Conservation (phyloP, 768 basidiomycete genomes). For the Boletus rubroflammeus region DNA sequence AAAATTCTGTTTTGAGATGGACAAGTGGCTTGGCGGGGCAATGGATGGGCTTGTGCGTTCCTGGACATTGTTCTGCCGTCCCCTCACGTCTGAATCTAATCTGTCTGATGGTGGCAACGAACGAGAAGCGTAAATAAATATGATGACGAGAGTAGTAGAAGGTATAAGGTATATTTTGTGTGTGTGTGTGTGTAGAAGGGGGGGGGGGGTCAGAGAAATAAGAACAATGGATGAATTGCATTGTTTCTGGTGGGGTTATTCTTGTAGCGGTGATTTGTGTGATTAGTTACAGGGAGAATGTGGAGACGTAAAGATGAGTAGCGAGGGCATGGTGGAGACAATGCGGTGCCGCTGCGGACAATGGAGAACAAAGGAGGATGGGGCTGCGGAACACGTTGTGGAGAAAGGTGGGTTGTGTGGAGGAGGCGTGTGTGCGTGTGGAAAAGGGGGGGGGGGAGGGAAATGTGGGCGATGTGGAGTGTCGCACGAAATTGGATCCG, state of each 20-base stretch:
- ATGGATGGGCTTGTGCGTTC: not conserved
- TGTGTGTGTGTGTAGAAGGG: not conserved
- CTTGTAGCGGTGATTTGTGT: conserved; percentile 8
- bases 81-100: conserved; percentile 4
- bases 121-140: conserved; percentile 6
- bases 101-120: not conserved
- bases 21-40: not conserved
- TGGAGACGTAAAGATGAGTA: conserved; percentile 17
- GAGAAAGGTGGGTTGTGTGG: not conserved
- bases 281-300: conserved; percentile 10
- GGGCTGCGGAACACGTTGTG: conserved; percentile 23
- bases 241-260: conserved; percentile 8
- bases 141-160: conserved; percentile 7
- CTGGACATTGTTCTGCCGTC: conserved; percentile 10
- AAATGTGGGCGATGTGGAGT: not conserved
- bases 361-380: conserved; percentile 1
- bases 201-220: not conserved
- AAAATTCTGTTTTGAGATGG: not conserved
- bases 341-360: conserved; percentile 23
- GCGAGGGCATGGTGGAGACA: conserved; percentile 12
- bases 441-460: not conserved
- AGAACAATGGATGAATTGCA: conserved; percentile 1
- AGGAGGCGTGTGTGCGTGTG: conserved; percentile 4
- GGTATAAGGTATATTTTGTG: not conserved
- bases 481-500: conserved; percentile 8